Evolutionary conservation across 1,139 yeast species (phyloP).

Genomic region (Pichia sp.): DNA sequence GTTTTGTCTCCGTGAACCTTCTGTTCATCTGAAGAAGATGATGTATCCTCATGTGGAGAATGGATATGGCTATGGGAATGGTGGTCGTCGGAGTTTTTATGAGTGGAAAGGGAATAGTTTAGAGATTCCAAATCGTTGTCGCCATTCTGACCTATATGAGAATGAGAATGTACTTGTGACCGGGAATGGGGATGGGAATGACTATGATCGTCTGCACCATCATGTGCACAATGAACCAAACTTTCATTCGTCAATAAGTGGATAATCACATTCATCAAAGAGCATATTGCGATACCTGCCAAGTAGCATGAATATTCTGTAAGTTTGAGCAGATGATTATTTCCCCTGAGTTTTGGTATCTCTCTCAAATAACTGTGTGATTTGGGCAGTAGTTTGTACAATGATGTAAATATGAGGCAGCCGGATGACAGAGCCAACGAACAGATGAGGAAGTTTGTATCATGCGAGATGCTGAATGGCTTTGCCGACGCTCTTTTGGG

Average conservation of each 20-base stretch:
- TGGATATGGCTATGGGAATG: background rate
- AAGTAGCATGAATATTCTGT: constrained; percentile 45
- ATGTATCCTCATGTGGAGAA: background rate
- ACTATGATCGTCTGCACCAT: constrained; percentile 20
- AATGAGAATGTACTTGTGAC: background rate
- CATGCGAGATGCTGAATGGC: constrained; percentile 55
- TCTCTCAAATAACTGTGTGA: constrained; percentile 40
- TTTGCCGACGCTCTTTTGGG: constrained; percentile 41
- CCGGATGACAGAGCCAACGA: constrained; percentile 76
- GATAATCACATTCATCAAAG: constrained; percentile 55
- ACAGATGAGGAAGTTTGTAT: constrained; percentile 57
- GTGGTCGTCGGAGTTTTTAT: background rate
- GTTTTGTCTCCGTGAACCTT: background rate
- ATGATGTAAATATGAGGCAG: constrained; percentile 67
- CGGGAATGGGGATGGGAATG: constrained; percentile 11
- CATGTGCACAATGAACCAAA: constrained; percentile 81
- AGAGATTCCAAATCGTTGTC: background rate
- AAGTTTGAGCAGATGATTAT: constrained; percentile 26
- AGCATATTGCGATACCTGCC: constrained; percentile 58
- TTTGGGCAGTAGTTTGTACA: constrained; percentile 70
- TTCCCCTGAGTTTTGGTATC: constrained; percentile 28
- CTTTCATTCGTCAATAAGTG: constrained; percentile 78
- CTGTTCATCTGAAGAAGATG: background rate
- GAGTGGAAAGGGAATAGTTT: background rate
- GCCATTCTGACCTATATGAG: background rate